These are phyloP conservation scores for Cornus suecica DNA, from an alignment of 148 eudicot genomes.

Conservation along the genomic window DNA sequence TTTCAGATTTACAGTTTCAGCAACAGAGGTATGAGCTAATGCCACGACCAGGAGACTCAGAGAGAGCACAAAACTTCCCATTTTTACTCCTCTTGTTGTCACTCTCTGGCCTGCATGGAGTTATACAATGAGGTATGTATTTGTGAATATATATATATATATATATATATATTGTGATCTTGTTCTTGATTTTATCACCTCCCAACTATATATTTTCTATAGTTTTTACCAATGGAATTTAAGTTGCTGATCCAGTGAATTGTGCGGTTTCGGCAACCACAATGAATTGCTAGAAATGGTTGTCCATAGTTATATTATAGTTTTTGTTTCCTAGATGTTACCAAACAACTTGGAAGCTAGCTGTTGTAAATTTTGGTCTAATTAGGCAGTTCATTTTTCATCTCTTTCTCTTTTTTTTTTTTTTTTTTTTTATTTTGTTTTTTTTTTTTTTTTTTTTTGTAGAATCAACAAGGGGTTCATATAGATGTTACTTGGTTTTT, in stretches of 20 bases:
- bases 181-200: conserved; percentile 5
- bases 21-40: not conserved
- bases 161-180: not conserved
- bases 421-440: too few relatives aligned
- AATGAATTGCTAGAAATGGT: not conserved
- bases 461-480: too few relatives aligned
- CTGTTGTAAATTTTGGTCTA: not conserved
- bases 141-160: not conserved
- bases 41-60: not conserved
- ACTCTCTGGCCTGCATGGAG: not conserved
- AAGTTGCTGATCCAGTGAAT: not conserved
- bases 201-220: not conserved
- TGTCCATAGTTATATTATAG: not conserved
- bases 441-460: too few relatives aligned
- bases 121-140: too few relatives aligned
- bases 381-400: not conserved
- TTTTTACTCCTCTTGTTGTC: not conserved
- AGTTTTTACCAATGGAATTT: not conserved
- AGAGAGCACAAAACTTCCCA: not conserved
- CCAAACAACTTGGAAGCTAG: conserved; percentile 13
- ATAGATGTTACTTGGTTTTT: too few relatives aligned
- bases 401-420: too few relatives aligned
- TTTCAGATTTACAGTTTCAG: conserved; percentile 7
- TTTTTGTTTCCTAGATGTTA: not conserved
- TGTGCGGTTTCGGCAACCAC: not conserved